Evolutionary conservation across 257 asterid genomes (phyloP).

Genomic region (Ilex aquifolium): DNA sequence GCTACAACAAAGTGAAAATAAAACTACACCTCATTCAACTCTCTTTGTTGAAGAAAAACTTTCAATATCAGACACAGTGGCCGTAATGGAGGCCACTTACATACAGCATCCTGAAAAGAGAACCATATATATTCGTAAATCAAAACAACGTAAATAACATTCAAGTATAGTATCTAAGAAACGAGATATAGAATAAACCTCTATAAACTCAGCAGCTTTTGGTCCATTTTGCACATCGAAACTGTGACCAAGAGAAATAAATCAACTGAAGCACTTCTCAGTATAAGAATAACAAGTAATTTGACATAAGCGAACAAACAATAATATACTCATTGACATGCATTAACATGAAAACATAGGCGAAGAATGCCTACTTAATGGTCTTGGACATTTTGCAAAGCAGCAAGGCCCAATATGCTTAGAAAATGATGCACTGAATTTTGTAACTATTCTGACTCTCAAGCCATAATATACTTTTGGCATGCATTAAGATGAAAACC

Average conservation of each 20-base stretch:
- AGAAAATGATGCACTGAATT: no score
- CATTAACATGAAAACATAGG: neutral
- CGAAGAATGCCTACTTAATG: no score
- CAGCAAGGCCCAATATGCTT: no score
- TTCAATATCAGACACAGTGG: constrained; percentile 90
- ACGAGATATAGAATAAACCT: constrained; percentile 32
- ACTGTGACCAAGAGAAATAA: constrained; percentile 34
- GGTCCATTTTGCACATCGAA: constrained; percentile 94
- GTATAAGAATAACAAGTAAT: neutral
- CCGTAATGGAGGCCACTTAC: constrained; percentile 78
- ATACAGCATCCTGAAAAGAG: constrained; percentile 56
- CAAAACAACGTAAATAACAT: constrained; percentile 7
- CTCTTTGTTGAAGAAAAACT: constrained; percentile 90
- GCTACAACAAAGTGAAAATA: constrained; percentile 2
- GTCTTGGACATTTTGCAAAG: no score
- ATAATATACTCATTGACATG: constrained; percentile 4
- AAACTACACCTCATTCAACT: constrained; percentile 75
- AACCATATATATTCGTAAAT: neutral
- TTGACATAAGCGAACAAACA: constrained; percentile 5
- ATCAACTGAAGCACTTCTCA: neutral
- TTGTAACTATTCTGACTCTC: no score
- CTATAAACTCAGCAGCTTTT: constrained; percentile 86
- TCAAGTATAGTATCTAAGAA: neutral
- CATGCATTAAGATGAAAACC: no score
- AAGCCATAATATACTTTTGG: no score